Percentiles rank a stretch among this genome's conserved stretches.
These are phyloP conservation scores for Colletotrichum higginsianum DNA, from an alignment of 2,329 filamentous ascomycete genomes.

Conservation along the genomic window DNA sequence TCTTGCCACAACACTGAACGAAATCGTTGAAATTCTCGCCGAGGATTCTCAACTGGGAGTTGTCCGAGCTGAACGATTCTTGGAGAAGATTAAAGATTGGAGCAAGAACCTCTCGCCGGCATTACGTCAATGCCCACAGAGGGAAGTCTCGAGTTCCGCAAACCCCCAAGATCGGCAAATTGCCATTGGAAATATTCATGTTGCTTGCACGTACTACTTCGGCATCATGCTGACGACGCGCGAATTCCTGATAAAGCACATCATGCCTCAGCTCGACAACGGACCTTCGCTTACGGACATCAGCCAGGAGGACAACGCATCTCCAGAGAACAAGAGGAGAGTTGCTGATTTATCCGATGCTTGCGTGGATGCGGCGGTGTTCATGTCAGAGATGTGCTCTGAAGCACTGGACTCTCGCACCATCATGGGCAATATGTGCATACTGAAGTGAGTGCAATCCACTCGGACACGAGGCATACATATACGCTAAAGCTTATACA, in stretches of 20 bases:
- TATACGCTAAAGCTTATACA: not conserved
- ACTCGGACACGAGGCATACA: not conserved
- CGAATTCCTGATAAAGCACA: slow-evolving; percentile 66
- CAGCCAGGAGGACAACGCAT: slow-evolving; percentile 44
- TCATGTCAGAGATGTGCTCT: slow-evolving; percentile 68
- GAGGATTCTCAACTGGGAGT: slow-evolving; percentile 53
- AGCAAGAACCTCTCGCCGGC: slow-evolving; percentile 59
- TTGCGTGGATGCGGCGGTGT: slow-evolving; percentile 69
- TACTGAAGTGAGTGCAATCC: slow-evolving; percentile 66
- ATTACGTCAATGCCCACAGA: slow-evolving; percentile 46
- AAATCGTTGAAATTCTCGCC: slow-evolving; percentile 60
- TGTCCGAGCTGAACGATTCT: slow-evolving; percentile 55
- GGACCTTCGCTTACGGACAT: slow-evolving; percentile 44
- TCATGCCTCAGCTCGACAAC: slow-evolving; percentile 54
- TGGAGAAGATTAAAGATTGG: slow-evolving; percentile 61
- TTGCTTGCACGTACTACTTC: slow-evolving; percentile 72
- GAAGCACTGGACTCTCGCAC: slow-evolving; percentile 61
- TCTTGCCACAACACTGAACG: slow-evolving; percentile 60
- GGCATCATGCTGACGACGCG: slow-evolving; percentile 70
- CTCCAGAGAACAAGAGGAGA: not conserved
- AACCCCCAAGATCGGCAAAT: slow-evolving; percentile 45
- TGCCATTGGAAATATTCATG: slow-evolving; percentile 65
- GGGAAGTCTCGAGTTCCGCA: slow-evolving; percentile 23
- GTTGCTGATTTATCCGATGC: slow-evolving; percentile 60
- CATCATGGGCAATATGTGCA: slow-evolving; percentile 69